A percentile compares a stretch with the other conserved stretches of the same genome.
Evolutionary conservation across 257 asterid species (phyloP).

Genomic region (Fraxinus americana): DNA sequence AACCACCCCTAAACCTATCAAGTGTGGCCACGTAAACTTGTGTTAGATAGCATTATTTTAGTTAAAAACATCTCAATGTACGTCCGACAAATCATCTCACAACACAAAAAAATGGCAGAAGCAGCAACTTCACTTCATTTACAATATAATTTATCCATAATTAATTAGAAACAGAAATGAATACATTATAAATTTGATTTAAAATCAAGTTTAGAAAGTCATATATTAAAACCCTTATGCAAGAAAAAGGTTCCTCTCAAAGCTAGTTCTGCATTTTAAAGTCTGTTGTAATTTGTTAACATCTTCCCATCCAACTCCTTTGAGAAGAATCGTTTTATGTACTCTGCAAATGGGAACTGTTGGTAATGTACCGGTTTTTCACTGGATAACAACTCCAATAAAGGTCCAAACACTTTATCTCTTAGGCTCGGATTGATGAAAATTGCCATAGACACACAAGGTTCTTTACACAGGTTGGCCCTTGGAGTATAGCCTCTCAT

Average conservation of each 20-base stretch:
- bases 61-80: neutral
- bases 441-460: constrained; percentile 44
- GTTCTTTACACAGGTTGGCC: constrained; percentile 38
- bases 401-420: constrained; percentile 41
- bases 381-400: constrained; percentile 31
- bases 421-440: constrained; percentile 43
- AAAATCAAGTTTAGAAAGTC: neutral
- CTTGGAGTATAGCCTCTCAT: too few relatives aligned
- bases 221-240: neutral
- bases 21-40: too few relatives aligned
- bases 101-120: too few relatives aligned
- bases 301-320: constrained; percentile 56
- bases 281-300: constrained; percentile 38
- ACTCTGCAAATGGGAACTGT: constrained; percentile 34
- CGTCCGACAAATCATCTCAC: neutral
- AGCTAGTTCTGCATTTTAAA: constrained; percentile 25
- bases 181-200: neutral
- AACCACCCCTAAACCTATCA: too few relatives aligned
- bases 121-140: neutral
- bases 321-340: constrained; percentile 39
- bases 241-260: neutral
- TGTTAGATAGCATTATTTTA: too few relatives aligned
- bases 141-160: neutral
- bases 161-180: neutral
- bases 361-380: constrained; percentile 40